Evolutionary conservation across 768 basidiomycete genomes (phyloP).

Genomic region (Phaeotremella fagi): DNA sequence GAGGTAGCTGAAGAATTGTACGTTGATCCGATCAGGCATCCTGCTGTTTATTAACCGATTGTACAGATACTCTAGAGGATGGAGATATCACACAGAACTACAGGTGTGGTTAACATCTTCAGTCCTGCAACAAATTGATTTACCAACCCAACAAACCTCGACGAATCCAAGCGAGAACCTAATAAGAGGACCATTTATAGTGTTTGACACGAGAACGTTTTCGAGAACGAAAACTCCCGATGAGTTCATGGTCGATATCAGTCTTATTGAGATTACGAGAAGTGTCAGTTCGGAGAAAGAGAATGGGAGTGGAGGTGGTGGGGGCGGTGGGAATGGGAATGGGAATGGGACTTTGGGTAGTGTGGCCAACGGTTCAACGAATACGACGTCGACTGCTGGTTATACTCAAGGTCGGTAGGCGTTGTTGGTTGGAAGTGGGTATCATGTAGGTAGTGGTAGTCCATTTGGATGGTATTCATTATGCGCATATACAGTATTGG

Average conservation of each 20-base stretch:
- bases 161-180: conserved; percentile 52
- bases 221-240: conserved; percentile 35
- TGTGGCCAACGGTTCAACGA: no score
- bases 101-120: conserved; percentile 86
- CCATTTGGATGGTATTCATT: no score
- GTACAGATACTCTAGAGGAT: conserved; percentile 81
- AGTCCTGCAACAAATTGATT: conserved; percentile 47
- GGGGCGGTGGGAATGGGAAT: conserved; percentile 3
- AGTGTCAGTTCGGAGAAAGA: conserved; percentile 13
- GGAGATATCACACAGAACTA: conserved; percentile 92
- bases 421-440: no score
- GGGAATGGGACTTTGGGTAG: conserved; percentile 1
- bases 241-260: conserved; percentile 35
- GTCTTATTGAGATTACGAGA: conserved; percentile 31
- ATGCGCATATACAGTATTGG: no score
- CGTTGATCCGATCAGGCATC: background rate
- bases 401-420: no score
- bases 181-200: conserved; percentile 83
- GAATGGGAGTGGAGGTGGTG: background rate
- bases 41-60: conserved; percentile 10
- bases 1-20: conserved; percentile 93
- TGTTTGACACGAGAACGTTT: conserved; percentile 54
- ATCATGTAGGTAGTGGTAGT: no score
- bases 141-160: conserved; percentile 50
- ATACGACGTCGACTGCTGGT: no score